phyloP scores from a whole-genome alignment of 139 green algal genomes.

The Coelastrella sp. region DNA sequence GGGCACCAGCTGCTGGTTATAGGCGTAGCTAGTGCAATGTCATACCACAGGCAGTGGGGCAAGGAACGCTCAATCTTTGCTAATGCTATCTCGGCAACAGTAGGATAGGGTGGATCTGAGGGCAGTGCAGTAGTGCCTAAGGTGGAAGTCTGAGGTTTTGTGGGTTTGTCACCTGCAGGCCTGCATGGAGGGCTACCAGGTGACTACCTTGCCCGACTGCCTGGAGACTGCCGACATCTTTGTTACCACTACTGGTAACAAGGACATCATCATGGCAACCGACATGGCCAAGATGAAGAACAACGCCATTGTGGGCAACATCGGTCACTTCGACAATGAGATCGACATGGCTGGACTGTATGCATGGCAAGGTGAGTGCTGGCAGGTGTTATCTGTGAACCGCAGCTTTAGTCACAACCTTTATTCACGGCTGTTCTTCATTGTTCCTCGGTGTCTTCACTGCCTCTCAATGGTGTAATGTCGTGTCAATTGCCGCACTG shows the following conservation, averaged over 20 bases:
- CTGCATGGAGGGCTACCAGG: constrained; percentile 95
- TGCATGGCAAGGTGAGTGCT: constrained; percentile 24
- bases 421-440: too few relatives aligned
- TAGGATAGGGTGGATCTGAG: too few relatives aligned
- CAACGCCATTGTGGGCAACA: constrained; percentile 99
- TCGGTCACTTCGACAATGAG: constrained; percentile 99
- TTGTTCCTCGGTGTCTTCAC: too few relatives aligned
- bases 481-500: not conserved
- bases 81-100: too few relatives aligned
- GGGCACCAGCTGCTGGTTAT: not conserved
- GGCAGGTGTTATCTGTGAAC: not conserved
- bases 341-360: constrained; percentile 98
- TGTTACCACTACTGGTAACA: constrained; percentile 99
- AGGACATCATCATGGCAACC: constrained; percentile 92
- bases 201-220: constrained; percentile 89
- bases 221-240: constrained; percentile 96
- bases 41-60: too few relatives aligned
- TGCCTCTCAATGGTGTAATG: too few relatives aligned
- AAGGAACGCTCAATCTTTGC: too few relatives aligned
- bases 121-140: too few relatives aligned
- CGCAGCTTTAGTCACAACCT: not conserved
- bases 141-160: not conserved
- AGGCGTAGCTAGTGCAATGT: too few relatives aligned
- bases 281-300: constrained; percentile 99
- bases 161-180: constrained; percentile 2